phyloP scores from a whole-genome alignment of 352 stramenopile species.

The Phytophthora pistaciae region DNA sequence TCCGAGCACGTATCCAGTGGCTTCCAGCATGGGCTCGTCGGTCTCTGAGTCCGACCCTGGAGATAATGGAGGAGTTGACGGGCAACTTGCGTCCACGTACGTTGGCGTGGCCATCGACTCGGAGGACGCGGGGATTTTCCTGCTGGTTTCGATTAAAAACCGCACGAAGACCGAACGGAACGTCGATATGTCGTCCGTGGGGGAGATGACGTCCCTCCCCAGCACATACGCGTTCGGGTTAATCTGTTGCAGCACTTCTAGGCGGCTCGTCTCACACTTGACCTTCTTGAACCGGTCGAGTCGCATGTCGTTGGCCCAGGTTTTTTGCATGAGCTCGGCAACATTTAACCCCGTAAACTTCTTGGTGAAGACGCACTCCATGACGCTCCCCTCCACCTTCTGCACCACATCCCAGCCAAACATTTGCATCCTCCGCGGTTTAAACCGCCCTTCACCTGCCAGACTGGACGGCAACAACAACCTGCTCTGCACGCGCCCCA shows the following conservation, averaged over 20 bases:
- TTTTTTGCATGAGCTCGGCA: slow-evolving; percentile 45
- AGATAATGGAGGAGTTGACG: slow-evolving; percentile 22
- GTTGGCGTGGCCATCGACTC: slow-evolving; percentile 25
- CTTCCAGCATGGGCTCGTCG: slow-evolving; percentile 32
- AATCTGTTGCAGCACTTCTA: slow-evolving; percentile 53
- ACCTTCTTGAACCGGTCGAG: slow-evolving; percentile 54
- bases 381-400: slow-evolving; percentile 39
- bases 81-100: slow-evolving; percentile 28
- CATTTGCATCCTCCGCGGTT: slow-evolving; percentile 30
- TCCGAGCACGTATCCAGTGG: slow-evolving; percentile 51
- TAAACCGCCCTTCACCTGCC: slow-evolving; percentile 1
- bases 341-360: slow-evolving; percentile 44
- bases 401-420: slow-evolving; percentile 56
- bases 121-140: slow-evolving; percentile 15
- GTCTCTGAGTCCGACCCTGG: slow-evolving; percentile 21
- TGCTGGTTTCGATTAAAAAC: slow-evolving; percentile 46
- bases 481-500: slow-evolving; percentile 42
- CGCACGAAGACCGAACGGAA: slow-evolving; percentile 56
- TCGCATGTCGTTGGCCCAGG: slow-evolving; percentile 49
- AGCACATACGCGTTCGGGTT: slow-evolving; percentile 51
- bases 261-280: slow-evolving; percentile 51
- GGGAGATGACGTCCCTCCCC: slow-evolving; percentile 52
- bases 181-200: slow-evolving; percentile 34
- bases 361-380: slow-evolving; percentile 60
- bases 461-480: slow-evolving; percentile 30